Base-by-base conservation (phyloP, 2,329 filamentous ascomycete genomes). In the Chlorencoelia australis region DNA sequence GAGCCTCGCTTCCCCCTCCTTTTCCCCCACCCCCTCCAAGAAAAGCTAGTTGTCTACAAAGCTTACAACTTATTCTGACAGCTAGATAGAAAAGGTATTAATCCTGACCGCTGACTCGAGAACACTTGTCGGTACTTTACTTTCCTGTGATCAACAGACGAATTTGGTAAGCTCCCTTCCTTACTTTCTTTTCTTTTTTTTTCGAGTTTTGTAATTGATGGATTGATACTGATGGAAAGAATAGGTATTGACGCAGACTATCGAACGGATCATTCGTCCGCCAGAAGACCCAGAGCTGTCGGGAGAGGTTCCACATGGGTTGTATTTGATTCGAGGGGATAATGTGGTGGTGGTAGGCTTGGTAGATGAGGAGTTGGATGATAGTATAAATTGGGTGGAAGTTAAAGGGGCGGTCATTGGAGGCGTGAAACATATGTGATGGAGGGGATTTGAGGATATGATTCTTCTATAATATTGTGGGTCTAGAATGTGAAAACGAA, bases 281-380 rank as follows among this genome's bases (percentile, higher is more conserved):
- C 72, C 74, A 28, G 88, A 95, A 55, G 86, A 94, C 54, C 72
- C 76, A 26, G 85, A 94, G 50, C 74, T 80, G 1, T 93, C 82
- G 28, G 75, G 79, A 40, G 77, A 91, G 56, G 79, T 91, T 13
- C 77, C 82, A 4, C 75, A 95, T 44, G 91, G 91, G 2, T 64
- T 96, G 5, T 96, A 95, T 59, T 71, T 98, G 40, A 83, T 98
- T 39, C 75, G 91, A 42, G 91, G 91, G 35, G 91, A 98, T 59
- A 95, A 93, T 55, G 89, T 98, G 31, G 88, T 87, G 44, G 71
- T 93, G 11, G 83, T 91, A 40, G 91, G 91, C 2, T 67, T 93
- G 39, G 79, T 98, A 20, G 87, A 98, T 59, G 88, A 94, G 61
- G 73, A 82, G 50, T 66, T 96, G 41, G 91, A 98, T 62, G 73